Evolutionary conservation across 202 grass and related monocot species (phyloP).

Genomic region (Panicum virgatum): DNA sequence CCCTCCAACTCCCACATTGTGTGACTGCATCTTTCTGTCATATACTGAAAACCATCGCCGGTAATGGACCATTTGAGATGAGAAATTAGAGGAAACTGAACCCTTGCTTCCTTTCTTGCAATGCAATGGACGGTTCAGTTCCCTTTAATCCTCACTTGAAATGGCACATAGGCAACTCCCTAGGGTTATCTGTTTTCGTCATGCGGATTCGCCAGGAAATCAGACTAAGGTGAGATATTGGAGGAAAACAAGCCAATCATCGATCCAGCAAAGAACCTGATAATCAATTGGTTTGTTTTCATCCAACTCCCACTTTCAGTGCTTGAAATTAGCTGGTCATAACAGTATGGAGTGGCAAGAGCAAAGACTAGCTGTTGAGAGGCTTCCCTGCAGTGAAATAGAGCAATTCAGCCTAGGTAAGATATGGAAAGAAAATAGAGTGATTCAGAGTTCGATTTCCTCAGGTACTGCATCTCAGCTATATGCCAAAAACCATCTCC

Average conservation of each 20-base stretch:
- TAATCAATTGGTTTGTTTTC: constrained; percentile 27
- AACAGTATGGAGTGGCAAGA: background rate
- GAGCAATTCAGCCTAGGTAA: background rate
- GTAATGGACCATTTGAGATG: constrained; percentile 26
- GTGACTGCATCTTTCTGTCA: background rate
- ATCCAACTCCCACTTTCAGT: constrained; percentile 48
- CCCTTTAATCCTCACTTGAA: constrained; percentile 39
- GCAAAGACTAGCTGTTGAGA: background rate
- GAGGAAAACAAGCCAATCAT: background rate
- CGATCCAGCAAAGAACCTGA: background rate
- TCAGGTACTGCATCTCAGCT: constrained; percentile 21
- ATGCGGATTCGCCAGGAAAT: background rate
- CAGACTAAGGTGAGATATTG: constrained; percentile 42
- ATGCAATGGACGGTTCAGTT: constrained; percentile 29
- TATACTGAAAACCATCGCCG: too few species aligned
- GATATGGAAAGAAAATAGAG: constrained; percentile 38
- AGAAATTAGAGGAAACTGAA: constrained; percentile 62
- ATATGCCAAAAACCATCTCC: background rate
- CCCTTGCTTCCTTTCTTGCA: background rate
- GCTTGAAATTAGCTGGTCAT: background rate
- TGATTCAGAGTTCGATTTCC: constrained; percentile 17
- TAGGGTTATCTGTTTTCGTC: background rate
- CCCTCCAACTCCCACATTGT: constrained; percentile 38
- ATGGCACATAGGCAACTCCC: background rate
- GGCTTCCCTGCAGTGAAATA: background rate